Base-by-base conservation (phyloP, 1,139 yeast species). In the Kodamaea sp. region DNA sequence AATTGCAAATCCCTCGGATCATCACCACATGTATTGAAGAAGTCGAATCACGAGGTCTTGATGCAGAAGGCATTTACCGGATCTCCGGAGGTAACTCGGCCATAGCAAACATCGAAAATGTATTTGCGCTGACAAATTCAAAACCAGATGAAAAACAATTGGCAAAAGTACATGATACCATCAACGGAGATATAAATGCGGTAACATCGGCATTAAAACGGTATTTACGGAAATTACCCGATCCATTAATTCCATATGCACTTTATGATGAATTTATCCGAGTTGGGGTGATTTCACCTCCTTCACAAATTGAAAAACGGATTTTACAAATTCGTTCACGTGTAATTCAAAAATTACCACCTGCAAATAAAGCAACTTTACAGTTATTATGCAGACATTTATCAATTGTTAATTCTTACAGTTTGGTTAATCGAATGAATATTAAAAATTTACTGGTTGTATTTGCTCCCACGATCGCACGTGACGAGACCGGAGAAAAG, bases 391-490 rank as follows among this genome's bases (percentile, higher is more conserved):
- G 85, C 41, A 66, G 67, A 40, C 98, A 92, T 64, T 68, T 92
- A 48, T 68, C 74, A 34, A 63, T 74, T 44, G 77, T 86, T 25
- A 73, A 73, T 38, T 60, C 66, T 7, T 65, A 69, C 55, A 67
- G 75, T 31, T 58, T 62, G 11, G 57, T 63, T 30, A 86, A 84
- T 53, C 70, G 86, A 58, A 92, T 92, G 99, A 86, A 78, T 26
- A 67, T 77, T 48, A 80, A 81, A 58, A 89, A 94, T 53, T 63
- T 94, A 42, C 84, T 96, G 1, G 92, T 94, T 36, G 96, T 92
- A 11, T 92, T 92, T 70, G 96, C 97, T 0, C 98, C 99, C 2
- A 89, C 97, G 3, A 67, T 92, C 37, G 85, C 89, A 0, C 71
- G 97, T 44, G 96, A 89, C 50, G 69, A 73, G 44, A 75, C 81